A percentile compares a stretch with the other conserved stretches of the same genome.
phyloP scores from a whole-genome alignment of 2,329 filamentous ascomycete genomes.

The Coniochaeta pulveracea region DNA sequence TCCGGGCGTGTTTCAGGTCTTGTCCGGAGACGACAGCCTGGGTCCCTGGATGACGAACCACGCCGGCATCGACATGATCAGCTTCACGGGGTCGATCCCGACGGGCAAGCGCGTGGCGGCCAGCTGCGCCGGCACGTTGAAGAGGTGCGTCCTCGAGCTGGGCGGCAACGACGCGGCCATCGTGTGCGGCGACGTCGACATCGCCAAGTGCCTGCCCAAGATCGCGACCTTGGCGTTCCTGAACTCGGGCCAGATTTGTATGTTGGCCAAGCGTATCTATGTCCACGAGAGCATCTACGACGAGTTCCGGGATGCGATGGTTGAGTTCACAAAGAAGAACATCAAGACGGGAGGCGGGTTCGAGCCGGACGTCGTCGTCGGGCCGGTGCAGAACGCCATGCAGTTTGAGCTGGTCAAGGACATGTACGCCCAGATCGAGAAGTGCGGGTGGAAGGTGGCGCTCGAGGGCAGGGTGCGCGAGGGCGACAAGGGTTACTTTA shows the following conservation, averaged over 20 bases:
- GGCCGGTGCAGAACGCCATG: constrained; percentile 49
- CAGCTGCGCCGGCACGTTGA: constrained; percentile 34
- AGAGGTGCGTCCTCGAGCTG: constrained; percentile 39
- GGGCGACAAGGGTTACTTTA: constrained; percentile 38
- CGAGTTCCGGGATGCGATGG: constrained; percentile 32
- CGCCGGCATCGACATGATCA: constrained; percentile 42
- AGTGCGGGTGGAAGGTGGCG: constrained; percentile 32
- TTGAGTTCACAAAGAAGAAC: constrained; percentile 27
- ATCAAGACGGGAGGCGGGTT: constrained; percentile 32
- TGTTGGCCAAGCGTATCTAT: constrained; percentile 41
- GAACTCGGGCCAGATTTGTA: constrained; percentile 46
- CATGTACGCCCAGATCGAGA: constrained; percentile 35
- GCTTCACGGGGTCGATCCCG: constrained; percentile 43
- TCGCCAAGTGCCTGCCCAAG: constrained; percentile 24
- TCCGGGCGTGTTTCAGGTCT: constrained; percentile 41
- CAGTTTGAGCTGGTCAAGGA: constrained; percentile 39
- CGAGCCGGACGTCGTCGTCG: constrained; percentile 29
- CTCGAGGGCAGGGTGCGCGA: constrained; percentile 25
- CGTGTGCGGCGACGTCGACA: constrained; percentile 37
- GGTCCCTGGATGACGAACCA: constrained; percentile 44
- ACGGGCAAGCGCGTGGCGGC: constrained; percentile 28
- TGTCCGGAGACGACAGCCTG: constrained; percentile 42
- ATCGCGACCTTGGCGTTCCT: constrained; percentile 41
- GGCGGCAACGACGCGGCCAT: constrained; percentile 46
- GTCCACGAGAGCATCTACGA: constrained; percentile 41